Percentiles rank a stretch among this genome's conserved stretches.
These are phyloP conservation scores for Hanseniaspora clermontiae DNA, from an alignment of 805 yeast species.

Conservation along the genomic window DNA sequence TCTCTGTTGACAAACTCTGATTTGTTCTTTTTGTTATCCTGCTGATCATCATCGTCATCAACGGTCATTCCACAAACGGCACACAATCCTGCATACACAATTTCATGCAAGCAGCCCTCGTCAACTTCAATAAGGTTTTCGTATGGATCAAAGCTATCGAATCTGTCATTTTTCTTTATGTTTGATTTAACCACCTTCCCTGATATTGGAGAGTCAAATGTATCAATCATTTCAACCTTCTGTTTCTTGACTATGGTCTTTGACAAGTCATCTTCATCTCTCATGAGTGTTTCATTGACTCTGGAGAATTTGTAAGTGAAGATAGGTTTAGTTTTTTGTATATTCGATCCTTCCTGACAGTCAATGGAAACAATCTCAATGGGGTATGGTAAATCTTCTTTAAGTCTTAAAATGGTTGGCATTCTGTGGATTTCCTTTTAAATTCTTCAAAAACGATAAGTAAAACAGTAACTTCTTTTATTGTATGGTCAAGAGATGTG, in stretches of 20 bases:
- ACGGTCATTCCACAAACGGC: conserved; percentile 81
- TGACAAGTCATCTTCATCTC: conserved; percentile 11
- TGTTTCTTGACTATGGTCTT: conserved; percentile 11
- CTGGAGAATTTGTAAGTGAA: conserved; percentile 9
- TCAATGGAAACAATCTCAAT: conserved; percentile 8
- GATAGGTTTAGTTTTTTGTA: conserved; percentile 1
- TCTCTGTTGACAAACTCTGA: not conserved
- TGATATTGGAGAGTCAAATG: conserved; percentile 9
- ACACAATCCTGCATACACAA: conserved; percentile 90
- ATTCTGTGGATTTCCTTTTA: not conserved
- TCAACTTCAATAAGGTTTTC: conserved; percentile 37
- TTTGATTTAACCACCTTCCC: conserved; percentile 4
- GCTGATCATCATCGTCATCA: conserved; percentile 59
- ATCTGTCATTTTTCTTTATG: not conserved
- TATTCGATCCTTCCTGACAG: not conserved
- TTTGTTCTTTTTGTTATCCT: conserved; percentile 34
- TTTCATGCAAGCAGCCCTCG: conserved; percentile 85
- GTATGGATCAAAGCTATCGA: conserved; percentile 8
- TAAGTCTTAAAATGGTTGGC: conserved; percentile 12
- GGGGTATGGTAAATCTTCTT: conserved; percentile 9
- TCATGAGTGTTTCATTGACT: conserved; percentile 1
- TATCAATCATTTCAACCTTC: conserved; percentile 3
- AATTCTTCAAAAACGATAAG: too few relatives aligned
- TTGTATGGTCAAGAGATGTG: too few relatives aligned
- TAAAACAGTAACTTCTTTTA: too few relatives aligned